Evolutionary conservation across 352 stramenopile genomes (phyloP).

Genomic region (Phytopythium helicoides): DNA sequence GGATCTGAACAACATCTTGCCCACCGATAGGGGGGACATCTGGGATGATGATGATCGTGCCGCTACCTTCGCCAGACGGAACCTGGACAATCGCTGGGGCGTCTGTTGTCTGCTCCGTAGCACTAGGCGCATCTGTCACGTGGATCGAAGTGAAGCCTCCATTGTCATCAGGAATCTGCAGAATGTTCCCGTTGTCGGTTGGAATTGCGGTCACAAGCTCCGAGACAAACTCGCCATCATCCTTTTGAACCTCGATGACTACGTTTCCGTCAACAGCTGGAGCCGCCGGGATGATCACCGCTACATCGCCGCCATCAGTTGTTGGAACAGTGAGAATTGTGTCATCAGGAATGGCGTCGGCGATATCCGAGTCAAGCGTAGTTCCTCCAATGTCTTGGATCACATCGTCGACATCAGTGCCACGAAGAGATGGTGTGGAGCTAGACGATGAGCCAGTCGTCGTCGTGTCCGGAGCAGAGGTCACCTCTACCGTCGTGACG

Average conservation of each 20-base stretch:
- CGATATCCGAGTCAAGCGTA: too few relatives aligned
- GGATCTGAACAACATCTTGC: neutral
- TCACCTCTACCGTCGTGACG: neutral
- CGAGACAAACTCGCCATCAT: neutral
- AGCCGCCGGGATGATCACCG: too few relatives aligned
- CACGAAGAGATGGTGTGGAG: neutral
- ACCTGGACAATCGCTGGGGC: neutral
- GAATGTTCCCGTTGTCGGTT: neutral
- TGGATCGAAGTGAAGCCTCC: neutral
- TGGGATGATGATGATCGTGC: conserved; percentile 1
- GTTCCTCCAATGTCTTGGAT: too few relatives aligned
- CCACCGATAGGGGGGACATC: neutral
- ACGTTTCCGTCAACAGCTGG: neutral
- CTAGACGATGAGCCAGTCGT: too few relatives aligned
- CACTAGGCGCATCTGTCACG: neutral
- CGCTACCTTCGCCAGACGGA: neutral
- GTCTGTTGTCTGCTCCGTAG: neutral
- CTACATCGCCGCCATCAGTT: too few relatives aligned
- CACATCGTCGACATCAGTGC: too few relatives aligned
- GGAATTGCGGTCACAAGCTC: neutral
- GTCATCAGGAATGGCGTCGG: too few relatives aligned
- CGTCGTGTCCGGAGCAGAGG: neutral
- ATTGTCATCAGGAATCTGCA: neutral
- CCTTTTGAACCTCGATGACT: neutral
- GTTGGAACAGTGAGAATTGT: too few relatives aligned